phyloP scores from a whole-genome alignment of 1,284 basidiomycete species.

The Malassezia sympodialis region DNA sequence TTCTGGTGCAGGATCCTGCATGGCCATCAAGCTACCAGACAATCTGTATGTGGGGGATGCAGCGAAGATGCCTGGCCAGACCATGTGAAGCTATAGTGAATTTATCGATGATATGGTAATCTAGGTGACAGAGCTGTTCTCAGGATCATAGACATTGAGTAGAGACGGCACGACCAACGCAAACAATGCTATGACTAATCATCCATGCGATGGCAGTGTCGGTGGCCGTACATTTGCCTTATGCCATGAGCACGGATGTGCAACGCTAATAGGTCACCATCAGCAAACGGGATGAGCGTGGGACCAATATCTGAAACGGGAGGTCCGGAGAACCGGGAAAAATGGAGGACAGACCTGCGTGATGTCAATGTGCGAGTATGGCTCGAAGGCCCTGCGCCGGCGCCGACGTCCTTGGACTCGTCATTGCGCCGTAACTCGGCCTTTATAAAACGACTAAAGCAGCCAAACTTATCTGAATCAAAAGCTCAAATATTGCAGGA shows the following conservation, averaged over 20 bases:
- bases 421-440: constrained; percentile 45
- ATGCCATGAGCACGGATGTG: neutral
- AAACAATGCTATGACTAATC: neutral
- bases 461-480: constrained; percentile 30
- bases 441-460: constrained; percentile 39
- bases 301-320: neutral
- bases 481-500: constrained; percentile 57
- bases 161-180: neutral
- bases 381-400: constrained; percentile 19
- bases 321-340: constrained; percentile 23
- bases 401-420: constrained; percentile 28
- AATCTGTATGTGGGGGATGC: neutral
- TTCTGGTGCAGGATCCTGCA: neutral
- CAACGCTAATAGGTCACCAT: constrained; percentile 9
- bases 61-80: neutral
- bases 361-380: constrained; percentile 25
- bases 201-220: neutral
- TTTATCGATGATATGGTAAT: neutral
- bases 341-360: constrained; percentile 25
- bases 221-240: neutral
- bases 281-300: neutral
- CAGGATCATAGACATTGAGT: neutral
- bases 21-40: neutral
- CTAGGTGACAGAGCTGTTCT: neutral
- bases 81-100: neutral